Evolutionary conservation across 441 rosid genomes (phyloP).

Genomic region (Flueggea neowawraea): DNA sequence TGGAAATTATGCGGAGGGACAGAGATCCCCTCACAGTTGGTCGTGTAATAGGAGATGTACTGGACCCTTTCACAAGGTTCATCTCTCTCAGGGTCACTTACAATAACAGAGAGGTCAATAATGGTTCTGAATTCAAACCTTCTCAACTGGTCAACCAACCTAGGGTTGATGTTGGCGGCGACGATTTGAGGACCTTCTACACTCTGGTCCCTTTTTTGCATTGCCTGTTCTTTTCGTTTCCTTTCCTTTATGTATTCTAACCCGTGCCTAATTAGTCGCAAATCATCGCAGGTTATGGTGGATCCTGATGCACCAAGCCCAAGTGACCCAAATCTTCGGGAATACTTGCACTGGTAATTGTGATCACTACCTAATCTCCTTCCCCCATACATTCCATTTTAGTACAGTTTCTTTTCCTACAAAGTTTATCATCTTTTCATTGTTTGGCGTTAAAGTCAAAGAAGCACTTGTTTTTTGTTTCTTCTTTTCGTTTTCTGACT

Average conservation of each 20-base stretch:
- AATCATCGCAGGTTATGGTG: slow-evolving; percentile 65
- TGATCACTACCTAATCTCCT: too few species aligned
- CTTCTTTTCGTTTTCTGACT: too few species aligned
- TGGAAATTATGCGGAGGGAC: slow-evolving; percentile 29
- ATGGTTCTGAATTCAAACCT: slow-evolving; percentile 76
- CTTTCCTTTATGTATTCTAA: too few species aligned
- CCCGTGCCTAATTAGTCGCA: too few species aligned
- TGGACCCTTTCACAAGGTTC: slow-evolving; percentile 58
- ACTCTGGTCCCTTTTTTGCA: slow-evolving; percentile 44
- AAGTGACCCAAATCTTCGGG: slow-evolving; percentile 73
- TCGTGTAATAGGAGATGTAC: slow-evolving; percentile 71
- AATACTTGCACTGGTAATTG: slow-evolving; percentile 79
- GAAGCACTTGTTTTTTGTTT: too few species aligned
- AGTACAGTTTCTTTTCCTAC: too few species aligned
- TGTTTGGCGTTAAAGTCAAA: too few species aligned
- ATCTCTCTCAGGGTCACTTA: slow-evolving; percentile 44
- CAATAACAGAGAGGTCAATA: slow-evolving; percentile 45
- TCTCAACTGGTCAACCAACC: slow-evolving; percentile 65
- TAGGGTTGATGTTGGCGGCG: slow-evolving; percentile 75
- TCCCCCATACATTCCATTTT: too few species aligned
- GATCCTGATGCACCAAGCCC: slow-evolving; percentile 97
- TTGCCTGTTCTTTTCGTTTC: too few species aligned
- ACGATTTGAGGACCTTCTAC: slow-evolving; percentile 73
- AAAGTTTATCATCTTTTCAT: too few species aligned
- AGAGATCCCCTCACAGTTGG: slow-evolving; percentile 77